Percentiles rank a stretch among this genome's conserved stretches.
Conservation (phyloP, 106 monocot species). For the Cymbidium sinense region DNA sequence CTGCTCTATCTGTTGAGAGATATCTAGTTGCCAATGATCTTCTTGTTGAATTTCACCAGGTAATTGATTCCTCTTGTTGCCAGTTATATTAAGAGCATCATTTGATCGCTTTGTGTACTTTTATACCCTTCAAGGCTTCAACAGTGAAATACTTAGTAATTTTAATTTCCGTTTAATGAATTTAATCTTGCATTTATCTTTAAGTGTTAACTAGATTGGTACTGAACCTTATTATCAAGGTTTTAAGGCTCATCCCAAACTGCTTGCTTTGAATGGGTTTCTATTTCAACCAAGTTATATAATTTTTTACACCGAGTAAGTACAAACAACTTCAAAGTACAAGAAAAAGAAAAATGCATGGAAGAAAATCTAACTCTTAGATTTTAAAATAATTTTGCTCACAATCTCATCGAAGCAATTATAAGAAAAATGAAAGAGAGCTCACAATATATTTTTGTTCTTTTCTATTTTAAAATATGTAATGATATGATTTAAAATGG, state of each 20-base stretch:
- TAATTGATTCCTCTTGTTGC: constrained; percentile 12
- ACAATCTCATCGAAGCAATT: no score
- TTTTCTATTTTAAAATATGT: no score
- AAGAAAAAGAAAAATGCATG: no score
- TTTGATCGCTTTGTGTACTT: not conserved
- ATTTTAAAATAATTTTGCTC: no score
- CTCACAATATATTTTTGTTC: no score
- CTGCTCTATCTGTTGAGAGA: constrained; percentile 98
- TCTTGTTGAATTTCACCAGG: constrained; percentile 97
- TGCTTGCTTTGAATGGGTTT: not conserved
- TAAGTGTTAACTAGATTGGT: not conserved
- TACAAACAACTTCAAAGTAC: no score
- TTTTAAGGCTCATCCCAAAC: not conserved
- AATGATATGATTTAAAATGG: no score
- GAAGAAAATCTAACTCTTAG: no score
- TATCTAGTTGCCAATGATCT: constrained; percentile 81
- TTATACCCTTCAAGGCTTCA: not conserved
- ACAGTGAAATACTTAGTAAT: not conserved
- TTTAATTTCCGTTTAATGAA: not conserved
- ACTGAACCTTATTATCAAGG: not conserved
- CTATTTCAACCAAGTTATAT: no score
- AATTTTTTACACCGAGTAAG: no score
- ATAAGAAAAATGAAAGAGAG: no score
- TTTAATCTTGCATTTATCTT: not conserved
- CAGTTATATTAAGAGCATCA: not conserved